Evolutionary conservation across 495 filamentous ascomycete species (phyloP).

Genomic region (Xylaria sp.): DNA sequence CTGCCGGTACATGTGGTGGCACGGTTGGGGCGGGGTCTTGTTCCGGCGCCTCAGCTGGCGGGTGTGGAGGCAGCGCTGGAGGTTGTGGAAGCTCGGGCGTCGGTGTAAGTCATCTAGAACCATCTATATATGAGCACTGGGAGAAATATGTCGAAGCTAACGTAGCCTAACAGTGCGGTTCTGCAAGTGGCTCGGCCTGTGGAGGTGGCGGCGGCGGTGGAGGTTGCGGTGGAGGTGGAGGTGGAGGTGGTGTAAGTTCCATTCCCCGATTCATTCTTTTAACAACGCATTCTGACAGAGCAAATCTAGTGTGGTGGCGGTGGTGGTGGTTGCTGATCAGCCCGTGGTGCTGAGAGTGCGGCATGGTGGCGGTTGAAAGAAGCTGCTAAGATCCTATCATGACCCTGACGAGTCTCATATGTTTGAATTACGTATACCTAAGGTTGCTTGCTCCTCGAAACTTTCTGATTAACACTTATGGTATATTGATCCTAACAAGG

Average conservation of each 20-base stretch:
- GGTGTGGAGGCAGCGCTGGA: constrained; percentile 54
- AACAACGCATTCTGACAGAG: neutral
- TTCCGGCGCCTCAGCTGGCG: constrained; percentile 54
- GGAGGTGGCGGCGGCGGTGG: constrained; percentile 49
- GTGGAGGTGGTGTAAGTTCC: constrained; percentile 34
- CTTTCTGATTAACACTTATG: neutral
- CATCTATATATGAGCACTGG: constrained; percentile 20
- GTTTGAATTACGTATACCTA: neutral
- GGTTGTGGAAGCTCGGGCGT: constrained; percentile 43
- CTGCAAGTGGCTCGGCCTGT: constrained; percentile 36
- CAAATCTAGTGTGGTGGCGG: neutral
- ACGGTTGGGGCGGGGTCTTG: constrained; percentile 44
- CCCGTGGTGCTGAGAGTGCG: neutral
- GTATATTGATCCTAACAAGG: neutral
- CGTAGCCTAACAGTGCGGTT: constrained; percentile 30
- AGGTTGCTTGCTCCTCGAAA: neutral
- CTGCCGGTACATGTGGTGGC: constrained; percentile 51
- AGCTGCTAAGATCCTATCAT: neutral
- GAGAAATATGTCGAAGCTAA: constrained; percentile 28
- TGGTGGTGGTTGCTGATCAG: neutral
- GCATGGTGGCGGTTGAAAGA: neutral
- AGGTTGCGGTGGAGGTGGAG: constrained; percentile 45
- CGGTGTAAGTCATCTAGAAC: constrained; percentile 50
- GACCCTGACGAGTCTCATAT: neutral
- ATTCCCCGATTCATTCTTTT: neutral